phyloP scores from a whole-genome alignment of 2,329 filamentous ascomycete species.

The Fusarium papillatum region DNA sequence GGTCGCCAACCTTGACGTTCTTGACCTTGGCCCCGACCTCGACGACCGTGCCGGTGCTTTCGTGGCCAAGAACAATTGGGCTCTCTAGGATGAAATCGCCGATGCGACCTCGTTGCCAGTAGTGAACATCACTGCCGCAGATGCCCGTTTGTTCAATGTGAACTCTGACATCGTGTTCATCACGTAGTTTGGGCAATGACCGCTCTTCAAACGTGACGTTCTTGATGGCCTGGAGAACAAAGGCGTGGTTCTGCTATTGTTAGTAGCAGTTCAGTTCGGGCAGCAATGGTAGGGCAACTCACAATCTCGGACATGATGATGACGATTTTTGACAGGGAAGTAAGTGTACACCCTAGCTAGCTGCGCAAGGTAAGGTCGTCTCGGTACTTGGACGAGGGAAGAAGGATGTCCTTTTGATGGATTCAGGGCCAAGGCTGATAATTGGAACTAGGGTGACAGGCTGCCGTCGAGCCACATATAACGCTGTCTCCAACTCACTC shows the following conservation, averaged over 20 bases:
- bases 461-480: conserved; percentile 6
- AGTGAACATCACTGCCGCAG: conserved; percentile 61
- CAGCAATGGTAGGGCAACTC: conserved; percentile 1
- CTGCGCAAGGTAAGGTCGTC: background rate
- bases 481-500: background rate
- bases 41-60: conserved; percentile 57
- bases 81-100: conserved; percentile 58
- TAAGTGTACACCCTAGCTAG: background rate
- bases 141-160: conserved; percentile 61
- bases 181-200: conserved; percentile 53
- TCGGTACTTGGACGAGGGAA: background rate
- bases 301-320: conserved; percentile 29
- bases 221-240: conserved; percentile 60
- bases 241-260: conserved; percentile 56
- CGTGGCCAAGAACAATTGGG: conserved; percentile 63
- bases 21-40: conserved; percentile 56
- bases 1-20: conserved; percentile 57
- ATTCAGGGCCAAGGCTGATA: background rate
- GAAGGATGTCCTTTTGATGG: background rate
- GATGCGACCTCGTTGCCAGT: conserved; percentile 61
- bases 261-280: background rate
- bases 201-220: conserved; percentile 60
- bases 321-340: background rate
- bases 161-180: conserved; percentile 58
- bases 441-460: conserved; percentile 22